A percentile compares a stretch with the other conserved stretches of the same genome.
Conservation (phyloP, 495 filamentous ascomycete species). For the Cercophora sp. region DNA sequence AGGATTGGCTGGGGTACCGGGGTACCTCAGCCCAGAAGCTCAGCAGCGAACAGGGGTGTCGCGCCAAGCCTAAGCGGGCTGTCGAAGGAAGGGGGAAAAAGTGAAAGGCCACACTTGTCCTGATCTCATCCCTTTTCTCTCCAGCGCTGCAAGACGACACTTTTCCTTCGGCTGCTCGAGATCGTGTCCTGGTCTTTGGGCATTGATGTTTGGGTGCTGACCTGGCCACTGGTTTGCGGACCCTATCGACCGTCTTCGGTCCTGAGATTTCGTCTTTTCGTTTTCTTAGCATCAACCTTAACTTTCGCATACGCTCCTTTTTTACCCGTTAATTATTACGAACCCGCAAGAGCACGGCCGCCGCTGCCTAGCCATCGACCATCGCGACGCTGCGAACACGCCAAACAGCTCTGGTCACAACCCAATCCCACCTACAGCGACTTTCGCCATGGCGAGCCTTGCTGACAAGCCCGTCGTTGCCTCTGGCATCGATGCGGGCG, state of each 20-base stretch:
- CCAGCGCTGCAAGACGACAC: slow-evolving; percentile 22
- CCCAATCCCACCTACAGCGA: too few species aligned
- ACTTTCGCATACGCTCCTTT: slow-evolving; percentile 26
- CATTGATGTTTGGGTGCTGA: slow-evolving; percentile 18
- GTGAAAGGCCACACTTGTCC: slow-evolving; percentile 28
- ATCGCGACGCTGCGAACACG: slow-evolving; percentile 4
- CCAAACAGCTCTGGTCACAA: not conserved
- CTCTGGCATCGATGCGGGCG: slow-evolving; percentile 63
- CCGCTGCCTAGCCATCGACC: slow-evolving; percentile 9
- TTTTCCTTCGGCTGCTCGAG: slow-evolving; percentile 13
- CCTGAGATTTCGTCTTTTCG: slow-evolving; percentile 4
- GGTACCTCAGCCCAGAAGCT: slow-evolving; percentile 6
- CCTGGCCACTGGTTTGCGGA: slow-evolving; percentile 13
- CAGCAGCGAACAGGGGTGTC: slow-evolving; percentile 11
- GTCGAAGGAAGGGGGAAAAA: slow-evolving; percentile 15
- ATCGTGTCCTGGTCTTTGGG: slow-evolving; percentile 18
- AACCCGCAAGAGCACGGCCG: slow-evolving; percentile 18
- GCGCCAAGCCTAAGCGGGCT: slow-evolving; percentile 20
- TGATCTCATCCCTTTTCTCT: slow-evolving; percentile 22
- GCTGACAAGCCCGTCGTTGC: slow-evolving; percentile 48
- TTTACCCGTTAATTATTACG: slow-evolving; percentile 21
- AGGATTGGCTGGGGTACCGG: slow-evolving; percentile 9
- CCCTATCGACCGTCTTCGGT: slow-evolving; percentile 13
- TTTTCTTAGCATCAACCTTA: slow-evolving; percentile 5
- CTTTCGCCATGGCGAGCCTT: slow-evolving; percentile 48